These are phyloP conservation scores for Amphirosellinia nigrospora DNA, from an alignment of 495 filamentous ascomycete species.

Conservation along the genomic window DNA sequence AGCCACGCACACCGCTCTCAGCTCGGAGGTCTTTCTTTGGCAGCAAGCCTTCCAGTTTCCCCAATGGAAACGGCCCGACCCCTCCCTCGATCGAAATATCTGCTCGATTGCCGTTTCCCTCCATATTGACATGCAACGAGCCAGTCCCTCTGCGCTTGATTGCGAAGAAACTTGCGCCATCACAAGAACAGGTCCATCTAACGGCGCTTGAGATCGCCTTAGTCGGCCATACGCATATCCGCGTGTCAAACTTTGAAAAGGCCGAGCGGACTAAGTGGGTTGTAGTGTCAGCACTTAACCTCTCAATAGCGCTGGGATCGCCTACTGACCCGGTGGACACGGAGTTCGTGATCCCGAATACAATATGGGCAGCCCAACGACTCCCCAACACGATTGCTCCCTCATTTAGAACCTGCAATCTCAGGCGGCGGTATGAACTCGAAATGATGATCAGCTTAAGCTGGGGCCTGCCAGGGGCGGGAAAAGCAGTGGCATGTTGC, in stretches of 20 bases:
- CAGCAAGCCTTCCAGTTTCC: constrained; percentile 25
- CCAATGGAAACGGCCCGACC: constrained; percentile 21
- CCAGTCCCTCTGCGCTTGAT: constrained; percentile 82
- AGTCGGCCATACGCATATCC: constrained; percentile 76
- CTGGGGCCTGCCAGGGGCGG: constrained; percentile 45
- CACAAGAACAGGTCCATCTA: constrained; percentile 64
- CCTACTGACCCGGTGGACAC: constrained; percentile 64
- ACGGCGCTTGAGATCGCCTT: constrained; percentile 80
- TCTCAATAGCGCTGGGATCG: constrained; percentile 64
- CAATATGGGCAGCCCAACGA: constrained; percentile 69
- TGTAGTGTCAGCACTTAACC: constrained; percentile 68
- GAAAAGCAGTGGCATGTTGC: constrained; percentile 35
- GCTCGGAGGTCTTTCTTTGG: constrained; percentile 59
- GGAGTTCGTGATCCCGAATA: constrained; percentile 70
- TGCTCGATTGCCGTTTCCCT: constrained; percentile 82
- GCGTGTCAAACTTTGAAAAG: constrained; percentile 72
- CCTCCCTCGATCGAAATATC: constrained; percentile 67
- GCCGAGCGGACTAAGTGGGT: constrained; percentile 73
- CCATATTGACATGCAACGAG: constrained; percentile 87
- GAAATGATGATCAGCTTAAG: constrained; percentile 80
- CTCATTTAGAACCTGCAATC: constrained; percentile 87
- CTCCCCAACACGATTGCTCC: constrained; percentile 87
- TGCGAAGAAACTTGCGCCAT: constrained; percentile 72
- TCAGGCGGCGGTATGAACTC: constrained; percentile 79
- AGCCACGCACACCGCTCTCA: constrained; percentile 40